Evolutionary conservation across 345 rosid species (phyloP), one percentile per base, ranked within the genome.

Genomic region (Hypericum androsaemum): DNA sequence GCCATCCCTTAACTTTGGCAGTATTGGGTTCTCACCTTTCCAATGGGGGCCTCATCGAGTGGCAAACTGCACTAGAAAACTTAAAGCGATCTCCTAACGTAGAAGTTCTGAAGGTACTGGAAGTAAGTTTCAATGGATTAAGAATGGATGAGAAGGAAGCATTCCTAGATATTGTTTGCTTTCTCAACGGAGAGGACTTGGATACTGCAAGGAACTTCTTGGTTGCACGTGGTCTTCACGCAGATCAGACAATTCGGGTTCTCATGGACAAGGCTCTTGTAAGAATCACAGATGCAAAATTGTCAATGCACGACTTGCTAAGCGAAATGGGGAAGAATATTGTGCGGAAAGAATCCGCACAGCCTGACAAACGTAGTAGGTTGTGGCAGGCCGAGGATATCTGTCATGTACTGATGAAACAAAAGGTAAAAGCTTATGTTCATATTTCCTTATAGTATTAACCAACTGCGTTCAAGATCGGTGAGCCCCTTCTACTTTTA

Each of bases 221-320:
- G 11, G 59, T 51, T 47, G 54, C 43, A 0, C 61, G 66, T 53
- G 51, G 8, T 36, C 57, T 67, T 39, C 2, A 13, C 41, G 17
- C 57, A 15, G 49, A 6, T 9, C 41, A 46, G 16, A 56, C 63
- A 36, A 13, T 67, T 39, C 28, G n/a, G 37, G 41, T 56, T 57
- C 71, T 67, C 32, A 17, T 44, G 6, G 71, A 67, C 42, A 67
- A 47, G 63, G 57, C 54, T 40, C 37, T 67, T 8, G 41, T 67
- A 56, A 46, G 44, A 16, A 41, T 57, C 43, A 58, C 38, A 12
- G 40, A 53, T 40, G 36, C 52, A 6, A 52, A 40, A 37, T 5
- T 64, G 22, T 35, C 39, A 35, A 52, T 64, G 63, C 69, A 64
- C 57, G 69, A 60, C 3, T n/a, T 56, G 12, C 28, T 63, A 3